Percentiles rank a stretch among this genome's conserved stretches.
These are phyloP conservation scores for Chlamydomonas schloesseri DNA, from an alignment of 139 green algal species.

Conservation along the genomic window DNA sequence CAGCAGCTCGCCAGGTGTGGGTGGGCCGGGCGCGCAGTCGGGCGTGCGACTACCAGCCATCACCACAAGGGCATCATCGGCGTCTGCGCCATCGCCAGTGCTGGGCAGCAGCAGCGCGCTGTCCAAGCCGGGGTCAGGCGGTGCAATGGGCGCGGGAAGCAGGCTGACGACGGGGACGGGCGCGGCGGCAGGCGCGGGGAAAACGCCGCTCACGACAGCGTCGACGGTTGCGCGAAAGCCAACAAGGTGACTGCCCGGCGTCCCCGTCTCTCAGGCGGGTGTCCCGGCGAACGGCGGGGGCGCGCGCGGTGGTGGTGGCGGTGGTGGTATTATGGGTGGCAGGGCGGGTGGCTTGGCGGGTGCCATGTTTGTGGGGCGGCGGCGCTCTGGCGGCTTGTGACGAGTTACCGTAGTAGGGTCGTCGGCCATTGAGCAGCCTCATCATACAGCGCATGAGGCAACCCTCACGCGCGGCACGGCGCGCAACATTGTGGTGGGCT, in stretches of 20 bases:
- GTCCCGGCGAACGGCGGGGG: background rate
- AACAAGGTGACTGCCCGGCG: conserved; percentile 1
- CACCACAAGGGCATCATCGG: conserved; percentile 11
- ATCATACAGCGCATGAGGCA: too few relatives aligned
- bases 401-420: too few relatives aligned
- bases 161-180: background rate
- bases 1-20: background rate
- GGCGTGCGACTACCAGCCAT: conserved; percentile 27
- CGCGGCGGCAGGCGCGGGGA: background rate
- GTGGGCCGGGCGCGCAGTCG: background rate
- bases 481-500: too few relatives aligned
- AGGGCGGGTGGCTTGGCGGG: too few relatives aligned
- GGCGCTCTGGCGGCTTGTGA: too few relatives aligned
- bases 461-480: too few relatives aligned
- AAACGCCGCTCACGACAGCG: background rate
- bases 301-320: background rate
- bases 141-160: background rate
- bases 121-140: conserved; percentile 14
- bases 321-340: too few relatives aligned
- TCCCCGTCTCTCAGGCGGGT: background rate
- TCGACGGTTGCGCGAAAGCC: conserved; percentile 4
- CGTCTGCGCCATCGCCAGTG: background rate
- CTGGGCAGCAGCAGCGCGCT: background rate
- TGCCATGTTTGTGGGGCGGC: too few relatives aligned
- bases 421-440: too few relatives aligned